These are phyloP conservation scores for Hysterium pulicare DNA, from an alignment of 2,329 filamentous ascomycete species.

Conservation along the genomic window DNA sequence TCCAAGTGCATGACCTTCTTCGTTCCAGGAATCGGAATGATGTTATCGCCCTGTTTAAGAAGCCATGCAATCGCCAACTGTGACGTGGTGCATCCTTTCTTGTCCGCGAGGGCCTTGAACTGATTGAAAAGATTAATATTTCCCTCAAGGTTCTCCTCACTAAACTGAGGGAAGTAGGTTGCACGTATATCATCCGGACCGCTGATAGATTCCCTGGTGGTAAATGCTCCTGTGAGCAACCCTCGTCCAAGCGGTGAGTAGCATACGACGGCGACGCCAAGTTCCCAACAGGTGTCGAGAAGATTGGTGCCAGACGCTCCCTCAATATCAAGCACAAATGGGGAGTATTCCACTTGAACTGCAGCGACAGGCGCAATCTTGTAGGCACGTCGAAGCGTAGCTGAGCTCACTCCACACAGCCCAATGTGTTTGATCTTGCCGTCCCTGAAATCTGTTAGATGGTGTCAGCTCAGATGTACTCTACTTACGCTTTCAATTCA, in stretches of 20 bases:
- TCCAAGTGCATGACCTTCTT: conserved; percentile 3
- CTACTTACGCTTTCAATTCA: conserved; percentile 33
- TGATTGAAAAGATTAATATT: conserved; percentile 16
- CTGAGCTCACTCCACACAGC: conserved; percentile 38
- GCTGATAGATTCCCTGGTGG: background rate
- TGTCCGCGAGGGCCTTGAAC: conserved; percentile 11
- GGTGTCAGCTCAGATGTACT: conserved; percentile 4
- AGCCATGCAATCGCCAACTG: conserved; percentile 48
- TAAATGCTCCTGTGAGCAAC: conserved; percentile 9
- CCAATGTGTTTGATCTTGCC: conserved; percentile 47
- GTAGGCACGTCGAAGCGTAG: conserved; percentile 43
- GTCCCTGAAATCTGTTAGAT: conserved; percentile 7
- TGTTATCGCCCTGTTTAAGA: conserved; percentile 30
- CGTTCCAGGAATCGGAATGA: conserved; percentile 53
- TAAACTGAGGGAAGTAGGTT: conserved; percentile 37
- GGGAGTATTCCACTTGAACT: conserved; percentile 46
- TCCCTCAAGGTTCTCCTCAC: conserved; percentile 18
- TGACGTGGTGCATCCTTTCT: conserved; percentile 51
- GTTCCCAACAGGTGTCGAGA: conserved; percentile 31
- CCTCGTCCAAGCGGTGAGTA: conserved; percentile 24
- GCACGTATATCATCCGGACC: conserved; percentile 41
- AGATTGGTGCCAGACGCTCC: conserved; percentile 9
- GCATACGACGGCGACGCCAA: conserved; percentile 25
- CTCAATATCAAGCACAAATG: conserved; percentile 43
- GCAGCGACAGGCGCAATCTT: conserved; percentile 41